Evolutionary conservation across 441 rosid species (phyloP).

Genomic region (Syzygium syzygioides): DNA sequence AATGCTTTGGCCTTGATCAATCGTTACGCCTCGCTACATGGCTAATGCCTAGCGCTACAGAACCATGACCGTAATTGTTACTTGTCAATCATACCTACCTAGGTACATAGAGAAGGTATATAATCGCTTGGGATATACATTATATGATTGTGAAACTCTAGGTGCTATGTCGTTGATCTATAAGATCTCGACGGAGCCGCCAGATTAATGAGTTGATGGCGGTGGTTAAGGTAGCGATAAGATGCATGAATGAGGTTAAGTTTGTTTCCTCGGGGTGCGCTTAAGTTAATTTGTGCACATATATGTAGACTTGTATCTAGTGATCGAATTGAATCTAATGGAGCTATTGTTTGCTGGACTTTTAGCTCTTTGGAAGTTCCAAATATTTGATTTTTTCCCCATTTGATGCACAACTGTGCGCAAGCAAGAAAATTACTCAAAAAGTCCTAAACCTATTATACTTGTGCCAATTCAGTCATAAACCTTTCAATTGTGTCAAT

Average conservation of each 20-base stretch:
- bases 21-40: not conserved
- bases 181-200: not conserved
- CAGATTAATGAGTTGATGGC: not conserved
- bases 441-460: too few species aligned
- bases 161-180: not conserved
- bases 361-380: too few species aligned
- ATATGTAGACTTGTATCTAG: not conserved
- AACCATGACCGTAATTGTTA: not conserved
- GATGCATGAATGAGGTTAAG: not conserved
- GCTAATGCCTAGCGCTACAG: not conserved
- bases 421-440: too few species aligned
- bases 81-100: not conserved
- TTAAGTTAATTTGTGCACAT: not conserved
- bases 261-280: not conserved
- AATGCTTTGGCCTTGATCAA: slow-evolving; percentile 14
- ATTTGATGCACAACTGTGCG: too few species aligned
- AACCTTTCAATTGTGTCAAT: not conserved
- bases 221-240: not conserved
- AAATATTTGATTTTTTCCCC: too few species aligned
- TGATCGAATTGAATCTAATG: not conserved
- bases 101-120: not conserved
- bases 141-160: not conserved
- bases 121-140: not conserved
- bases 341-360: not conserved
- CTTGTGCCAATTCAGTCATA: too few species aligned